Evolutionary conservation across 352 stramenopile genomes (phyloP).

Genomic region (Globisporangium alternatum): DNA sequence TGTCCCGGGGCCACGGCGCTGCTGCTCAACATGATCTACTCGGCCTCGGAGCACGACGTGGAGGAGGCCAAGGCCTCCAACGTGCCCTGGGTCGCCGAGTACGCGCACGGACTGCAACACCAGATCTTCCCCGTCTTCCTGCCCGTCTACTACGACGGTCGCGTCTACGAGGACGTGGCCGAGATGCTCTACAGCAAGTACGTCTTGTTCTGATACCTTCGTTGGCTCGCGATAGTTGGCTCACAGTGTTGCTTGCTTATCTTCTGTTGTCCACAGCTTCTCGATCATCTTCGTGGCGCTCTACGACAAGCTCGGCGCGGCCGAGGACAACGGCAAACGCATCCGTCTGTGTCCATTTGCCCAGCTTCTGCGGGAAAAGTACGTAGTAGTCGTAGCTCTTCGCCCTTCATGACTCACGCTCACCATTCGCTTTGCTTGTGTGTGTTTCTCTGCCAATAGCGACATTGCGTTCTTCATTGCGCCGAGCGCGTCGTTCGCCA

Average conservation of each 20-base stretch:
- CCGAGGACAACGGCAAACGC: constrained; percentile 20
- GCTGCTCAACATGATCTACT: constrained; percentile 63
- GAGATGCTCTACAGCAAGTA: constrained; percentile 44
- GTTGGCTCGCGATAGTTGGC: too few species aligned
- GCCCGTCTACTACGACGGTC: constrained; percentile 35
- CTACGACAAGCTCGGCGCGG: constrained; percentile 34
- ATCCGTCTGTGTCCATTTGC: constrained; percentile 39
- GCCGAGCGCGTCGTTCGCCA: constrained; percentile 36
- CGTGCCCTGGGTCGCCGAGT: constrained; percentile 56
- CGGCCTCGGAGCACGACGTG: constrained; percentile 34
- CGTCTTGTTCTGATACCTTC: background rate
- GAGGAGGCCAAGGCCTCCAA: constrained; percentile 30
- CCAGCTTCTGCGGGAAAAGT: constrained; percentile 40
- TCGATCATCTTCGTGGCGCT: constrained; percentile 41
- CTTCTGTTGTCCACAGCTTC: constrained; percentile 25
- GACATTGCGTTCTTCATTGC: constrained; percentile 57
- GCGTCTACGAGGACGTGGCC: constrained; percentile 34
- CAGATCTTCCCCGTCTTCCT: constrained; percentile 51
- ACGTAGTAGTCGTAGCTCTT: constrained; percentile 7
- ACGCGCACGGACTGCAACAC: constrained; percentile 47
- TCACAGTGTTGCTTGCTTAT: background rate
- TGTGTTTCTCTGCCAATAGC: constrained; percentile 8
- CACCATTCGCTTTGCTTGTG: background rate
- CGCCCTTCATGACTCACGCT: background rate
- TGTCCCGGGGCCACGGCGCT: constrained; percentile 50